Percentiles rank a stretch among this genome's conserved stretches.
These are phyloP conservation scores for Hirschioporus abietinus DNA, from an alignment of 768 basidiomycete species.

Conservation along the genomic window DNA sequence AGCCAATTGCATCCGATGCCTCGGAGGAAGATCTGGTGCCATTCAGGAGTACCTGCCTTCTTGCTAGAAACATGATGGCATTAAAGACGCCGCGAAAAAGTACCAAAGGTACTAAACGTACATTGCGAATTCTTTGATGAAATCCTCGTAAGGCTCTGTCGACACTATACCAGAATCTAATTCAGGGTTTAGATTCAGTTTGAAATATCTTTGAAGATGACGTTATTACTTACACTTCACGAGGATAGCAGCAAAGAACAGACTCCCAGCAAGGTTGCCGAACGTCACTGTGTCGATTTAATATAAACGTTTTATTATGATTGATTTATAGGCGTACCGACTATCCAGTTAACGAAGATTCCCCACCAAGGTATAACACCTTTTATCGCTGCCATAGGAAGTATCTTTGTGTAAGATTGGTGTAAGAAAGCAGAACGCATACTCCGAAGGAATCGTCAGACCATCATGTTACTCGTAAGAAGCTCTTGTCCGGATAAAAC, in stretches of 20 bases:
- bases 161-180: slow-evolving; percentile 59
- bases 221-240: slow-evolving; percentile 47
- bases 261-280: slow-evolving; percentile 62
- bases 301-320: background rate
- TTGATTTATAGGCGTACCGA: slow-evolving; percentile 40
- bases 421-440: background rate
- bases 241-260: slow-evolving; percentile 65
- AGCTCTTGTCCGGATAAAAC: slow-evolving; percentile 66
- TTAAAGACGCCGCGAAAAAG: background rate
- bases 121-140: slow-evolving; percentile 52
- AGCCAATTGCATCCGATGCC: slow-evolving; percentile 79
- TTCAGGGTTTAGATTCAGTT: slow-evolving; percentile 5
- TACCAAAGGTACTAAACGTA: slow-evolving; percentile 29
- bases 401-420: slow-evolving; percentile 34
- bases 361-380: slow-evolving; percentile 66
- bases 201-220: slow-evolving; percentile 1
- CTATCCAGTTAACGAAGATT: slow-evolving; percentile 60
- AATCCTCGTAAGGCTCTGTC: slow-evolving; percentile 49
- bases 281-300: slow-evolving; percentile 45
- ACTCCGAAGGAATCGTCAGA: slow-evolving; percentile 19
- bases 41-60: slow-evolving; percentile 59
- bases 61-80: slow-evolving; percentile 30
- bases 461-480: slow-evolving; percentile 76
- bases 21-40: slow-evolving; percentile 69
- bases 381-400: slow-evolving; percentile 64